Evolutionary conservation across 2,329 filamentous ascomycete species (phyloP), one percentile per base, ranked within the genome.

Genomic region (Penicillium sp.): DNA sequence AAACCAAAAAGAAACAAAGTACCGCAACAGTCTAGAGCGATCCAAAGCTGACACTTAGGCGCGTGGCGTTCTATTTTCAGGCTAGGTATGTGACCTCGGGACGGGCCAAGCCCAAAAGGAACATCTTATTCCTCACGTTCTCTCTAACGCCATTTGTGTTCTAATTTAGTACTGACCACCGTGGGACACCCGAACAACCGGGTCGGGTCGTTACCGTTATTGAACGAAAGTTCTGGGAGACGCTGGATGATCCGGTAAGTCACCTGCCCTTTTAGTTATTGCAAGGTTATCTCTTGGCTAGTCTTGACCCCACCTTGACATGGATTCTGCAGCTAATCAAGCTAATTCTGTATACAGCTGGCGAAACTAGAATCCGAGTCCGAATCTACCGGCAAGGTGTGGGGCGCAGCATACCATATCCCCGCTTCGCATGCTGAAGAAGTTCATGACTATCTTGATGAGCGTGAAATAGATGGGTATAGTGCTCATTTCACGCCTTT

Each of bases 381-480:
- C 6, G 54, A 56, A 3, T 62, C 73, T 6, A 65, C 64, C 56
- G 71, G 67, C 83, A 55, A 84, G 67, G 92, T 97, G 67, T 98
- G 93, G 93, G 95, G 95, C 57, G 90, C 91, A 16, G 95, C 93
- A 62, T 96, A 97, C 78, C 90, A 93, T 70, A 93, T 96, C 75
- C 81, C 83, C 27, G 76, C 87, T 7, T 80, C 85, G 2, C 84
- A 87, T 64, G 92, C 96, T 23, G 83, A 86, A 59, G 88, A 93
- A 77, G 93, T 97, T 4, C 88, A 91, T 65, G 84, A 88, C 57
- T 97, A 97, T 73, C 90, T 99, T 48, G 93, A 98, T 75, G 93
- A 97, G 63, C 88, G 95, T 46, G 95, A 99, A 77, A 96, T 98
- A 71, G 96, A 98, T 77, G 95, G 95, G 26, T 99, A 99, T 77